phyloP scores from a whole-genome alignment of 2,329 filamentous ascomycete genomes.

The Harringtonia aguacate region DNA sequence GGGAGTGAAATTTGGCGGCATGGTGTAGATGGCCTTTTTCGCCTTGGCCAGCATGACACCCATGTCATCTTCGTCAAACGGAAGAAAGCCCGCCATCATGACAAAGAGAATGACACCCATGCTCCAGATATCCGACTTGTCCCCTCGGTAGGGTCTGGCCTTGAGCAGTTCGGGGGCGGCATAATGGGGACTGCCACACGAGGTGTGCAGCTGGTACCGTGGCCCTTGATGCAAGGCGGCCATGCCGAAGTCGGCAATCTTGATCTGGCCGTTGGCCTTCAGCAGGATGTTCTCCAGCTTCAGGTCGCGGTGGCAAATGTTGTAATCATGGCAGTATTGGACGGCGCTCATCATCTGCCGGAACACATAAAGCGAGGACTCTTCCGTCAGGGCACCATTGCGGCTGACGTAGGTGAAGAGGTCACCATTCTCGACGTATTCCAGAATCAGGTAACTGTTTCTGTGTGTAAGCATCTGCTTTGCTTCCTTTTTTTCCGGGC shows the following conservation, averaged over 20 bases:
- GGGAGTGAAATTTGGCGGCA: conserved; percentile 50
- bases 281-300: conserved; percentile 97
- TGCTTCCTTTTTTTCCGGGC: too few species aligned
- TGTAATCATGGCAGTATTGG: conserved; percentile 85
- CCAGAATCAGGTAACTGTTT: conserved; percentile 93
- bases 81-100: conserved; percentile 71
- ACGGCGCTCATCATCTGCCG: conserved; percentile 88
- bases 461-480: too few species aligned
- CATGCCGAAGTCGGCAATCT: conserved; percentile 97
- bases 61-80: conserved; percentile 64
- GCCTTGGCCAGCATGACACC: conserved; percentile 51
- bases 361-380: conserved; percentile 74
- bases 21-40: conserved; percentile 46
- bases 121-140: conserved; percentile 89
- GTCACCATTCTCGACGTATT: conserved; percentile 73
- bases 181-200: conserved; percentile 94
- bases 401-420: conserved; percentile 78
- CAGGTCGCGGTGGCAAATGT: conserved; percentile 90
- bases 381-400: conserved; percentile 64
- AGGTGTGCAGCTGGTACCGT: conserved; percentile 70
- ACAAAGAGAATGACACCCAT: conserved; percentile 84
- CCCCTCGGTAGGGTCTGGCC: conserved; percentile 67
- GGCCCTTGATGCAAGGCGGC: conserved; percentile 77
- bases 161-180: conserved; percentile 86
- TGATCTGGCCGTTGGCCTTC: conserved; percentile 64